phyloP scores from a whole-genome alignment of 1,139 yeast species.

The Geotrichum europaeum region DNA sequence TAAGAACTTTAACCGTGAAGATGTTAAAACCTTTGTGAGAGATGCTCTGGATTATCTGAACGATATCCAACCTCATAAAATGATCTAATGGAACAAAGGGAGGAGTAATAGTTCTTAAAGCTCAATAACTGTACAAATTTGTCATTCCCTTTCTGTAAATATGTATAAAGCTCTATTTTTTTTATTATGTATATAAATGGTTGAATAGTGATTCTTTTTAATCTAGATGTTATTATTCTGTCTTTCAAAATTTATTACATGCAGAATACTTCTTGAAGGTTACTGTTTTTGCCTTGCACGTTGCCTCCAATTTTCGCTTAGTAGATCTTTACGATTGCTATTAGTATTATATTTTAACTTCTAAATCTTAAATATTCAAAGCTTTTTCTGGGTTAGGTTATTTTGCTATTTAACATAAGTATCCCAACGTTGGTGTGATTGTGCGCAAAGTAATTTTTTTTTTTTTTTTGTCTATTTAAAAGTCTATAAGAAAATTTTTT shows the following conservation, averaged over 20 bases:
- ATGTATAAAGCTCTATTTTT: not conserved
- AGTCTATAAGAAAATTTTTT: not conserved
- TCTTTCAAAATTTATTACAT: not conserved
- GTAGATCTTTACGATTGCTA: too few species aligned
- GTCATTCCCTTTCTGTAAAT: not conserved
- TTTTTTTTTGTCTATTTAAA: not conserved
- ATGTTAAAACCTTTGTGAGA: slow-evolving; percentile 9
- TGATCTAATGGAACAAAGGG: not conserved
- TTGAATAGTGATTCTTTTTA: not conserved
- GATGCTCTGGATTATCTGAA: slow-evolving; percentile 10
- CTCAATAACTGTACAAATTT: not conserved
- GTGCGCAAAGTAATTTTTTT: not conserved
- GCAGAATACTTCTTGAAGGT: too few species aligned
- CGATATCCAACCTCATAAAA: slow-evolving; percentile 10
- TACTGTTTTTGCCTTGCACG: not conserved
- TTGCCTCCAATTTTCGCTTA: too few species aligned
- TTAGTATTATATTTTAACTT: too few species aligned
- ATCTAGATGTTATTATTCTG: not conserved
- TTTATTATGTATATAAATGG: not conserved
- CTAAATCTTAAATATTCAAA: too few species aligned
- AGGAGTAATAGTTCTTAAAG: not conserved
- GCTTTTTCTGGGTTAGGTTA: not conserved
- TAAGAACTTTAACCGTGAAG: slow-evolving; percentile 2
- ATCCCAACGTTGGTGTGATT: not conserved
- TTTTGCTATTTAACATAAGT: not conserved